These are phyloP conservation scores for Alternaria sp. DNA, from an alignment of 2,329 filamentous ascomycete species.

Conservation along the genomic window DNA sequence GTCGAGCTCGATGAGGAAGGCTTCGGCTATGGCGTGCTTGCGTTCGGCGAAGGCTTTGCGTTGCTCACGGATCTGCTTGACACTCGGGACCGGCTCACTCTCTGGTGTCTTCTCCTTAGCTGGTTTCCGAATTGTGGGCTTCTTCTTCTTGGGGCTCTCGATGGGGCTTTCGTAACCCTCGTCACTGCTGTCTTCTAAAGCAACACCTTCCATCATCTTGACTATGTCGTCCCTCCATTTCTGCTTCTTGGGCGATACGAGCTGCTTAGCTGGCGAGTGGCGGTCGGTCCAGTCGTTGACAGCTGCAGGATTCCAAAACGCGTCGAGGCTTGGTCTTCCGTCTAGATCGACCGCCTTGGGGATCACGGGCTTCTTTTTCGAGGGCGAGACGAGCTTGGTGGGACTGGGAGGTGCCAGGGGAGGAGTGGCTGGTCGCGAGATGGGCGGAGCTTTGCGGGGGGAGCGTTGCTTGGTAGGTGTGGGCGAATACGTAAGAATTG, in stretches of 20 bases:
- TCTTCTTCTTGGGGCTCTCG: constrained; percentile 32
- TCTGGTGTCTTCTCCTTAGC: constrained; percentile 12
- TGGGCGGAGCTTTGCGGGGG: constrained; percentile 41
- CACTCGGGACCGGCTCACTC: constrained; percentile 9
- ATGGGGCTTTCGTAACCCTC: constrained; percentile 27
- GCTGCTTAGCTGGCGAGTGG: constrained; percentile 44
- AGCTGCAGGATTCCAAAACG: constrained; percentile 46
- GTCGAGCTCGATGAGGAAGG: constrained; percentile 75
- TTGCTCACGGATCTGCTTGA: constrained; percentile 36
- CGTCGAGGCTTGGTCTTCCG: constrained; percentile 44
- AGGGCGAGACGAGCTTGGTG: constrained; percentile 45
- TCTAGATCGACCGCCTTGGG: constrained; percentile 35
- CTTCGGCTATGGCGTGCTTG: constrained; percentile 68
- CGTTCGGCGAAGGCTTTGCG: constrained; percentile 65
- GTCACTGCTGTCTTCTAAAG: constrained; percentile 33
- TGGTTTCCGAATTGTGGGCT: constrained; percentile 11
- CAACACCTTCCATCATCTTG: constrained; percentile 34
- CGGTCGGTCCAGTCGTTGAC: constrained; percentile 47
- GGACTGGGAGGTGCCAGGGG: constrained; percentile 35
- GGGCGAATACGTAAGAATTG: constrained; percentile 44
- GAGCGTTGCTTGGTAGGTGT: constrained; percentile 43
- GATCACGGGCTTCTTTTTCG: constrained; percentile 42
- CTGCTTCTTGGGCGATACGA: constrained; percentile 45
- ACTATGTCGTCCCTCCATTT: constrained; percentile 40
- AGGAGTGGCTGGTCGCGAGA: constrained; percentile 41